Conservation (phyloP, 1,139 yeast genomes). For the Suhomyces kunorum region DNA sequence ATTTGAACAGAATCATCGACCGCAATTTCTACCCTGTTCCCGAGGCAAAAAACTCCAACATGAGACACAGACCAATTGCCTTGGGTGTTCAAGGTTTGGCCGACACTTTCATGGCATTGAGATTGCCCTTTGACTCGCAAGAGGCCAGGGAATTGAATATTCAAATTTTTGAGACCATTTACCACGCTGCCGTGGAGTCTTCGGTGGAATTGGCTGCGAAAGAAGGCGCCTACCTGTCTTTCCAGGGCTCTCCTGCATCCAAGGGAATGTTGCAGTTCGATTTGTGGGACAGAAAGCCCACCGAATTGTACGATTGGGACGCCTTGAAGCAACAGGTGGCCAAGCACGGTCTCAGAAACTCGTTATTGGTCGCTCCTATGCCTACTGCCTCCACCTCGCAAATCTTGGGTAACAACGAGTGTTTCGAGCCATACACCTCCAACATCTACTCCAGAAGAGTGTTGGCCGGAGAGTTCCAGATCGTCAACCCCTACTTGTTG, state of each 20-base stretch:
- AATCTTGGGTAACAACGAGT: conserved; percentile 84
- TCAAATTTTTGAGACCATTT: conserved; percentile 62
- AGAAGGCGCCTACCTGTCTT: conserved; percentile 52
- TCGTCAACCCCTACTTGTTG: conserved; percentile 80
- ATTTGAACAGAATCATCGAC: conserved; percentile 58
- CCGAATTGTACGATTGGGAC: conserved; percentile 71
- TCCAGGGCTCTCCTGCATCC: conserved; percentile 60
- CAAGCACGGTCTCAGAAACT: conserved; percentile 73
- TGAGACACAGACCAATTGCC: conserved; percentile 62
- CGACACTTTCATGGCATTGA: conserved; percentile 56
- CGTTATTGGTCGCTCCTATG: conserved; percentile 87
- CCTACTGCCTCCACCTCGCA: conserved; percentile 95
- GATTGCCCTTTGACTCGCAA: conserved; percentile 58
- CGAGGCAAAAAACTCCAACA: conserved; percentile 53
- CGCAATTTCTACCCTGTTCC: conserved; percentile 58
- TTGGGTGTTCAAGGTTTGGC: conserved; percentile 67
- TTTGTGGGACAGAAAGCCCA: conserved; percentile 59
- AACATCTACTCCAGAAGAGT: conserved; percentile 87
- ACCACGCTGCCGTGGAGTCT: conserved; percentile 60
- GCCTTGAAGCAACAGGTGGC: conserved; percentile 58
- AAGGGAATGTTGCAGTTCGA: conserved; percentile 58
- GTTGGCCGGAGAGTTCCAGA: conserved; percentile 84
- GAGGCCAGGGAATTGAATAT: conserved; percentile 57
- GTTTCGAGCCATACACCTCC: conserved; percentile 90
- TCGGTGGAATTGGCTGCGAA: conserved; percentile 53